Conservation (phyloP, 352 stramenopile genomes). For the Pythium angustatum region DNA sequence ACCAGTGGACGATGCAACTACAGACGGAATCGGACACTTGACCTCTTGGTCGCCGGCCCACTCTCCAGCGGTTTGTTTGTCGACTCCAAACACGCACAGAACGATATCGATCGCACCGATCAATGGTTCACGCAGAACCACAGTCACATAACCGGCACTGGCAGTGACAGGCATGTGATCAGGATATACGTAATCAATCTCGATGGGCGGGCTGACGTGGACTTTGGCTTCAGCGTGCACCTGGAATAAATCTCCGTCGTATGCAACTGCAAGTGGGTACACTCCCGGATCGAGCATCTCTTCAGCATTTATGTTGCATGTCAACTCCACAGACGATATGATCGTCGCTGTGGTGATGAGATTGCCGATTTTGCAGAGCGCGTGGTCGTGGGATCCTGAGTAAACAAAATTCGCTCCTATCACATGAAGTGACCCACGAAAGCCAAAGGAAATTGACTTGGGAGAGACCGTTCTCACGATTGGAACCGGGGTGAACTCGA, state of each 20-base stretch:
- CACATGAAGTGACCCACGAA: constrained; percentile 5
- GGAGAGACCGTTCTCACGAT: neutral
- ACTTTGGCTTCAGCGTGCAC: neutral
- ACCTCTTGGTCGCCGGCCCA: neutral
- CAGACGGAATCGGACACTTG: constrained; percentile 1
- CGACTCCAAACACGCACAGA: constrained; percentile 3
- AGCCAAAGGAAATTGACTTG: neutral
- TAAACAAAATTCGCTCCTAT: constrained; percentile 12
- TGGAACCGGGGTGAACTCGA: constrained; percentile 21
- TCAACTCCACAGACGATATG: constrained; percentile 10
- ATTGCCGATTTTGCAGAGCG: constrained; percentile 15
- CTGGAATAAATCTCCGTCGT: constrained; percentile 5
- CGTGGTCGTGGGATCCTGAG: too few relatives aligned
- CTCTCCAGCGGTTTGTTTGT: neutral
- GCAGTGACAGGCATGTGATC: neutral
- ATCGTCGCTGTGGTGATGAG: neutral
- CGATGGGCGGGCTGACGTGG: constrained; percentile 7
- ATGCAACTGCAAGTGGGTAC: constrained; percentile 8
- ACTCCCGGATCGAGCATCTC: neutral
- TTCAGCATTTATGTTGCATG: neutral
- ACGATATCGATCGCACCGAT: neutral
- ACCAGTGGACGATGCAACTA: neutral
- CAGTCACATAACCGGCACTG: neutral
- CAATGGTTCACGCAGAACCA: neutral
- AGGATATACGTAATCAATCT: neutral